A percentile compares a stretch with the other conserved stretches of the same genome.
phyloP scores from a whole-genome alignment of 2,329 filamentous ascomycete species.

The Cercospora sp. region DNA sequence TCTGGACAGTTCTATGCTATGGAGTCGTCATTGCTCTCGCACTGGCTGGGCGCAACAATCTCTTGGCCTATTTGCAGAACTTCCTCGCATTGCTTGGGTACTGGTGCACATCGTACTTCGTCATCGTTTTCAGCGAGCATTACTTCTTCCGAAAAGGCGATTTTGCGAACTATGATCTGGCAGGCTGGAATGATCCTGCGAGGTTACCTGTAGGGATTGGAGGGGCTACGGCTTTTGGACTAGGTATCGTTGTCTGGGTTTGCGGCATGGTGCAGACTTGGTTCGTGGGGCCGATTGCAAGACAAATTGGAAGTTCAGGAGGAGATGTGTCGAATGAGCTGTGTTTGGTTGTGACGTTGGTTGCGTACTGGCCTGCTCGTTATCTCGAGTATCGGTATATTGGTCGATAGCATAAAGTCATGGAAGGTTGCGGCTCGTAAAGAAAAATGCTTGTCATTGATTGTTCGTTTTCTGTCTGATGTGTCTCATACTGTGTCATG shows the following conservation, averaged over 20 bases:
- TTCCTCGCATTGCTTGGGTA: constrained; percentile 51
- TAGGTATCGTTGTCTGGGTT: constrained; percentile 49
- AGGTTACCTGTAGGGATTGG: constrained; percentile 47
- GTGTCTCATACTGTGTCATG: neutral
- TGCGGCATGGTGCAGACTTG: constrained; percentile 54
- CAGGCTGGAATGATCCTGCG: constrained; percentile 49
- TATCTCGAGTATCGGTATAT: constrained; percentile 52
- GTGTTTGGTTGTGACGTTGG: constrained; percentile 51
- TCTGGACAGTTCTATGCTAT: constrained; percentile 50
- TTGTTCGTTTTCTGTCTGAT: neutral
- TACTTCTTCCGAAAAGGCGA: constrained; percentile 46
- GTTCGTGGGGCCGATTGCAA: constrained; percentile 57
- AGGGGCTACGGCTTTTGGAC: constrained; percentile 41
- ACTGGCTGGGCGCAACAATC: constrained; percentile 45
- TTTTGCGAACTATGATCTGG: constrained; percentile 47
- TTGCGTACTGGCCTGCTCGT: constrained; percentile 51
- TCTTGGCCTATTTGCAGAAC: constrained; percentile 47
- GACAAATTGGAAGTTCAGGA: constrained; percentile 56
- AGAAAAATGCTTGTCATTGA: neutral
- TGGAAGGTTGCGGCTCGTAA: neutral
- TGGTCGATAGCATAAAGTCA: constrained; percentile 35
- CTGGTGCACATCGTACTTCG: constrained; percentile 49
- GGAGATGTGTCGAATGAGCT: constrained; percentile 59
- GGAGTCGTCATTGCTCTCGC: constrained; percentile 47
- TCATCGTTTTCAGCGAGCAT: constrained; percentile 50